Base-by-base conservation (phyloP, 2,329 filamentous ascomycete species). In the Scytalidium sp. region DNA sequence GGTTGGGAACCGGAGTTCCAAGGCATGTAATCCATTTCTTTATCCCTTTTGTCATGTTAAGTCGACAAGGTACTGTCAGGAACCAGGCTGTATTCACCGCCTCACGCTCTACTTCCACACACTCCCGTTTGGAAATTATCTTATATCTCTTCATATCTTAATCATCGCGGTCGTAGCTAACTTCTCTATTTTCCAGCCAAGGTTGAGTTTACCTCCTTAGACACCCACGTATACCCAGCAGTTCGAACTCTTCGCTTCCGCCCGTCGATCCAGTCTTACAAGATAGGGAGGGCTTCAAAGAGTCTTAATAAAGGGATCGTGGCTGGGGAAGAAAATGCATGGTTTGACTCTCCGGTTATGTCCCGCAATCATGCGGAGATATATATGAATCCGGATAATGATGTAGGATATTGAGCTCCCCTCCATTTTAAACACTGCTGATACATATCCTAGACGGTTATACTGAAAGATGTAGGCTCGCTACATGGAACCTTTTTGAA, bases 321-420 rank as follows among this genome's bases (percentile, higher is more conserved):
- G 56, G 63, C 73, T 57, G 62, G 67, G 52, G 32, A 58, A 4
- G 66, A 78, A 56, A 90, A 90, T 64, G 81, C 75, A 15, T 88
- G 76, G 75, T 86, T 89, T 51, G 80, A 88, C 56, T 86, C 81
- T 50, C 81, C 85, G 0, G 85, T 90, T 29, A 85, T 90, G 74
- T 89, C 85, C 20, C 75, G 87, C 41, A 64, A 80, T 10, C 87
- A 90, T 67, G 87, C 86, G 15, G 67, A 78, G 41, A 60, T 85
- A 3, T 56, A 61, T 15, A 70, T 76, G 3, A 68, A 78, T 44
- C 58, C 71, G 9, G 63, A 72, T 2, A 59, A 64, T 6, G 70
- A 75, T 64, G 80, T 80, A 66, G 50, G 68, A 49, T 19, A 20
- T 43, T 43, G 17, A 15, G 7, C 39, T 40, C 44, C 22, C n/a